Evolutionary conservation across 1,139 yeast species (phyloP), one percentile per base, ranked within the genome.

Genomic region (Hemisphaericaspora xylofermentans): DNA sequence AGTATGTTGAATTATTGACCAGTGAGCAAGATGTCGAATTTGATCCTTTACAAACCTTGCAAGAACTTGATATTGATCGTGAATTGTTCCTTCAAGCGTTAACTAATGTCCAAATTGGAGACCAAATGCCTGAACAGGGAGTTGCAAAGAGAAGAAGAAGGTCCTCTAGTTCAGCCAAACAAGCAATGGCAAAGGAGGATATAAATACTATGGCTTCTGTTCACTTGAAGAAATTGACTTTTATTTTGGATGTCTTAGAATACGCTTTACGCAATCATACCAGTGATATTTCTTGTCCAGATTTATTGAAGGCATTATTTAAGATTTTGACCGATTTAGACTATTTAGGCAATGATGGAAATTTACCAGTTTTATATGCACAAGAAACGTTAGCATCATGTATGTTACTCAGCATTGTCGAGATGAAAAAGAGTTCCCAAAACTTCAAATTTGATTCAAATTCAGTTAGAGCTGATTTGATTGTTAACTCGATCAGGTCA

Each of bases 371-470:
- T 4, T 71, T 87, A 36, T 93, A 91, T 55, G 85, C 95, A 2
- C 96, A 93, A 63, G 98, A 93, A 61, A 80, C 93, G 1, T 69
- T 93, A 50, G 95, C 97, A 2, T 79, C 88, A 39, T 87, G 96
- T 63, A 84, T 93, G 88, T 74, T 82, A 40, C 78, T 79, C 50
- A 74, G 84, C 30, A 84, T 93, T 33, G 71, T 76, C 38, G 68
- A 70, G 17, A 67, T 85, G 66, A 78, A 64, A 54, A 45, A 54
- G 14, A 47, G 54, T 22, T 33, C 50, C 1, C 51, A 57, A 25
- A 50, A 53, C 32, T 58, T 56, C 48, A 61, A 60, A 37, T 64
- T 70, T 46, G 91, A 87, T 51, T 73, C 89, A n/a, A 78, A 77
- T 47, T 71, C 84, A 14, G 74, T 91, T 35, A 78, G 98, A 61